Percentiles rank a stretch among this genome's conserved stretches.
Conservation (phyloP, 495 filamentous ascomycete species). For the Xylaria acuta region DNA sequence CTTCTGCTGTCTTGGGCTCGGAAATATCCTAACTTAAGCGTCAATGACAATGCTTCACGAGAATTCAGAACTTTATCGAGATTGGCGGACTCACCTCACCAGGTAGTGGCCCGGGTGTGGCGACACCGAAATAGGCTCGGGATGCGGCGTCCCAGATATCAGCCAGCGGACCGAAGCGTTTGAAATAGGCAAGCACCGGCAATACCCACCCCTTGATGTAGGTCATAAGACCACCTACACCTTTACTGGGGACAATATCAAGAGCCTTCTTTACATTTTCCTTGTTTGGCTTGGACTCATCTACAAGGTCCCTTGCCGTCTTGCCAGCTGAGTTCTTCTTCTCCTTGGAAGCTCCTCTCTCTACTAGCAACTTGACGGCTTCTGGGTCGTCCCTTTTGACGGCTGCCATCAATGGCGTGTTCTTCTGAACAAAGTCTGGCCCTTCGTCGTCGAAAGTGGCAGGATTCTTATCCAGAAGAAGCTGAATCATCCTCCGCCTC, state of each 20-base stretch:
- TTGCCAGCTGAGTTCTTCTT: slow-evolving; percentile 19
- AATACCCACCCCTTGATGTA: slow-evolving; percentile 19
- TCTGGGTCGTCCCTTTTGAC: slow-evolving; percentile 16
- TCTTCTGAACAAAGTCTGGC: slow-evolving; percentile 12
- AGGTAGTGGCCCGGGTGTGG: background rate
- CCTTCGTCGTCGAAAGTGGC: slow-evolving; percentile 20
- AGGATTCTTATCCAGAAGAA: slow-evolving; percentile 27
- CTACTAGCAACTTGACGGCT: slow-evolving; percentile 25
- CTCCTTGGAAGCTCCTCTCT: slow-evolving; percentile 11
- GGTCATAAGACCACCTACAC: slow-evolving; percentile 22
- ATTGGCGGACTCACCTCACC: background rate
- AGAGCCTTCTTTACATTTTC: slow-evolving; percentile 1
- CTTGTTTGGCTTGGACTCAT: slow-evolving; percentile 18
- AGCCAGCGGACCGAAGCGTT: background rate
- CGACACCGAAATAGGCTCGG: slow-evolving; percentile 12
- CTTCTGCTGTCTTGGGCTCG: slow-evolving; percentile 7
- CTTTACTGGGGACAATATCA: slow-evolving; percentile 12
- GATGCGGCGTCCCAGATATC: slow-evolving; percentile 21
- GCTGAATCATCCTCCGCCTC: slow-evolving; percentile 21
- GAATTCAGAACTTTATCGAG: background rate
- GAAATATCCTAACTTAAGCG: background rate
- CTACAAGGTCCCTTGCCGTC: slow-evolving; percentile 27
- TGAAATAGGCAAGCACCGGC: slow-evolving; percentile 15
- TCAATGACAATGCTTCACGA: background rate
- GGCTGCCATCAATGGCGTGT: slow-evolving; percentile 22